These are phyloP conservation scores for Cavenderia fasciculata DNA, from an alignment of 78 protist genomes.

Conservation along the genomic window DNA sequence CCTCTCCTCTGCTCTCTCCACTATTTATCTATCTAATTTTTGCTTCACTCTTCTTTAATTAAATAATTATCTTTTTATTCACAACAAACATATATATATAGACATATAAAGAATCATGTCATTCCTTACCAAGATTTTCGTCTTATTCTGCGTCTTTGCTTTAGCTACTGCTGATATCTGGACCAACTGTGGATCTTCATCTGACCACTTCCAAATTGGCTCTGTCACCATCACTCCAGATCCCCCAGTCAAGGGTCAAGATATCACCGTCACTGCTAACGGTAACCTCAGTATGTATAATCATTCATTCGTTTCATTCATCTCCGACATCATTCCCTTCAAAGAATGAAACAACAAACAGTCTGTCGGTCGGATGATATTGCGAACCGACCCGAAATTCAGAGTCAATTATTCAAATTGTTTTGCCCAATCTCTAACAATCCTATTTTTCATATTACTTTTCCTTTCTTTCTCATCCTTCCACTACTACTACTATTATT, in stretches of 20 bases:
- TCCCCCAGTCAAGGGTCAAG: constrained; percentile 39
- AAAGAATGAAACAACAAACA: neutral
- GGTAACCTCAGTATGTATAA: constrained; percentile 20
- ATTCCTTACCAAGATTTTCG: neutral
- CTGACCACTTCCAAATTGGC: constrained; percentile 45
- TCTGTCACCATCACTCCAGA: constrained; percentile 5
- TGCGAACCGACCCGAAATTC: no score
- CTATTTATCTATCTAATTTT: no score
- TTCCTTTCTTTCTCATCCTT: no score
- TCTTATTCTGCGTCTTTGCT: neutral
- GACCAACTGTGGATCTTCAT: constrained; percentile 33
- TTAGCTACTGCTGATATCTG: constrained; percentile 37
- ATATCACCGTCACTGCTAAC: constrained; percentile 14
- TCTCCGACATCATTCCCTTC: no score
- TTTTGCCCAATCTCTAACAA: no score
- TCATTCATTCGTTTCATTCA: neutral
- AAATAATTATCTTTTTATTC: neutral
- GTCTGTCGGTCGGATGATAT: no score
- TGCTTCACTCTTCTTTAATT: neutral
- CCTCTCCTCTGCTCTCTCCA: no score
- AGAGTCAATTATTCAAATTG: no score
- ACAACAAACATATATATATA: neutral
- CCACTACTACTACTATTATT: no score
- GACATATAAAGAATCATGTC: neutral
- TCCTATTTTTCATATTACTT: no score